Conservation (phyloP, 768 basidiomycete genomes). For the Lyophyllum semitale region DNA sequence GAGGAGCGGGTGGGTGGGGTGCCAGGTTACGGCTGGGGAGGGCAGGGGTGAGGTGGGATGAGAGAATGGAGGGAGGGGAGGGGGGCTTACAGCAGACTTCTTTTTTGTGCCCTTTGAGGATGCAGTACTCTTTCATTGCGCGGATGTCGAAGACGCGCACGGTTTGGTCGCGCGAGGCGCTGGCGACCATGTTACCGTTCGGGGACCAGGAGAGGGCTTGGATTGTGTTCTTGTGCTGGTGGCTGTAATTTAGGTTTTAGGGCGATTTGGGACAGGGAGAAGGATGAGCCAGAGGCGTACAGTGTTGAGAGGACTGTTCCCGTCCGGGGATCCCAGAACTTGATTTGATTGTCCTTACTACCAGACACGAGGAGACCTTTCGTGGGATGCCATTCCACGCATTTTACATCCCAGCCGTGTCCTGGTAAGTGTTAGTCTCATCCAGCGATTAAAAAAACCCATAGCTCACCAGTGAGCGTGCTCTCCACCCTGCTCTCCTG, state of each 20-base stretch:
- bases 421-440: conserved; percentile 43
- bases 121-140: conserved; percentile 93
- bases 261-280: neutral
- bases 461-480: conserved; percentile 69
- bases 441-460: neutral
- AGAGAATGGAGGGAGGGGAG: neutral
- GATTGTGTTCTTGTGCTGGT: conserved; percentile 96
- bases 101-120: conserved; percentile 95
- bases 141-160: conserved; percentile 97
- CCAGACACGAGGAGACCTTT: conserved; percentile 95
- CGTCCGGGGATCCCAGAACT: conserved; percentile 98
- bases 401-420: conserved; percentile 99
- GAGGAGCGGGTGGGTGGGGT: conserved; percentile 89
- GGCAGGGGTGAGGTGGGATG: neutral
- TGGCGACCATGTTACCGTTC: conserved; percentile 91
- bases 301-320: conserved; percentile 88
- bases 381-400: conserved; percentile 97
- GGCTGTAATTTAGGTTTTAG: conserved; percentile 46
- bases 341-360: conserved; percentile 97
- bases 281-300: conserved; percentile 44
- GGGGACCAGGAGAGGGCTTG: conserved; percentile 94
- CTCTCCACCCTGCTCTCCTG: conserved; percentile 89
- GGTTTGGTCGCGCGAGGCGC: conserved; percentile 92
- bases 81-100: conserved; percentile 88
- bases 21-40: conserved; percentile 85